Conservation (phyloP, 2,329 filamentous ascomycete species). For the Dactylellina parvicollis region DNA sequence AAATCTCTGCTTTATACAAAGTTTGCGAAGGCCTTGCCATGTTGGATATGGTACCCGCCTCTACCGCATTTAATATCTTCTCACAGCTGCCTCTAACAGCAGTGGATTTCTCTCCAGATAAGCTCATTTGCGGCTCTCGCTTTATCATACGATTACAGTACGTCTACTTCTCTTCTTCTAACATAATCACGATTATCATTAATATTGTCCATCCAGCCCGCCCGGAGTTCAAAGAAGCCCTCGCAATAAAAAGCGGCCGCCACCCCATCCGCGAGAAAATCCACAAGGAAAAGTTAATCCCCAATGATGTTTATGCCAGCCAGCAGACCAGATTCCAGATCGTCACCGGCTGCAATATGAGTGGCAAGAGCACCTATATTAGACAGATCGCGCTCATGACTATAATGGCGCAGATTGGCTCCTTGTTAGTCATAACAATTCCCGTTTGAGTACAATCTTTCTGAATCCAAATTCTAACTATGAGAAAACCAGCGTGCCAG, state of each 20-base stretch:
- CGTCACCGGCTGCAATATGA: conserved; percentile 96
- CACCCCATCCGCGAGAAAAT: conserved; percentile 83
- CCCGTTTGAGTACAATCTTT: conserved; percentile 36
- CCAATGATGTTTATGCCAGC: conserved; percentile 89
- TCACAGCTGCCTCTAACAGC: conserved; percentile 57
- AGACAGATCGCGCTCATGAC: conserved; percentile 82
- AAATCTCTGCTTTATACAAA: conserved; percentile 79
- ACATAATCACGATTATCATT: background rate
- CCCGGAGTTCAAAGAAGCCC: conserved; percentile 73
- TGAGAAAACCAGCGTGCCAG: conserved; percentile 81
- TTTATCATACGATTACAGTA: conserved; percentile 71
- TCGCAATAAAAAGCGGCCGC: conserved; percentile 77
- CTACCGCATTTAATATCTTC: background rate
- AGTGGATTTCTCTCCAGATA: conserved; percentile 57
- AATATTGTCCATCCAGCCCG: conserved; percentile 62
- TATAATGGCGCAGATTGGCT: conserved; percentile 85
- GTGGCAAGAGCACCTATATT: conserved; percentile 95
- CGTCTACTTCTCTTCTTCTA: background rate
- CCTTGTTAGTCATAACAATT: too few relatives aligned
- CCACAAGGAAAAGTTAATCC: conserved; percentile 75
- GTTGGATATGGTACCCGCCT: conserved; percentile 76
- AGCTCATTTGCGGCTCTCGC: conserved; percentile 78
- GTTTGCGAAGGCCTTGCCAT: conserved; percentile 87
- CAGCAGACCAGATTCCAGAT: conserved; percentile 86
- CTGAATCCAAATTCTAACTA: conserved; percentile 22